Conservation (phyloP, 352 stramenopile genomes). For the Phytophthora podocarpi region DNA sequence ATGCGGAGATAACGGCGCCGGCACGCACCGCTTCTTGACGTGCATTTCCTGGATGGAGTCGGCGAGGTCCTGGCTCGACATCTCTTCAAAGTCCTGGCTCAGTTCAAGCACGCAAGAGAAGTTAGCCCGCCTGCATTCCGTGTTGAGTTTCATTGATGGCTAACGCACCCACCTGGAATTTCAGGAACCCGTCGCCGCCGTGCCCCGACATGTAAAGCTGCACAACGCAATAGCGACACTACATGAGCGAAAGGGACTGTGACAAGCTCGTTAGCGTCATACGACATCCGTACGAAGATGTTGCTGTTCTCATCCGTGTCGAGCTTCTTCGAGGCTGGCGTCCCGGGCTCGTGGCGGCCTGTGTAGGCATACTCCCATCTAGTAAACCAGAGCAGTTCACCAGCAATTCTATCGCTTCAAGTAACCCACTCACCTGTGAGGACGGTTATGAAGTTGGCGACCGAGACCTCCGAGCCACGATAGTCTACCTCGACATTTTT, state of each 20-base stretch:
- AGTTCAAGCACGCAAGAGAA: conserved; percentile 2
- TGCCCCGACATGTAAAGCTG: conserved; percentile 94
- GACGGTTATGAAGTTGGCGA: conserved; percentile 96
- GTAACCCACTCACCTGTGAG: conserved; percentile 66
- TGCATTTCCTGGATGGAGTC: conserved; percentile 95
- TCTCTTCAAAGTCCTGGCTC: conserved; percentile 93
- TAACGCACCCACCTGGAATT: conserved; percentile 90
- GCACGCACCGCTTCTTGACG: conserved; percentile 81
- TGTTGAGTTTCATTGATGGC: conserved; percentile 4
- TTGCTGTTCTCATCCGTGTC: conserved; percentile 90
- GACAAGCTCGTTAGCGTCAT: conserved; percentile 30
- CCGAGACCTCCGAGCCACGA: conserved; percentile 94
- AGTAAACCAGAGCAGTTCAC: too few relatives aligned
- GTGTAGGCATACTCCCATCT: background rate
- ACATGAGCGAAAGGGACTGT: conserved; percentile 33
- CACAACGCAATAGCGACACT: conserved; percentile 7
- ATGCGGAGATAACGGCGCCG: background rate
- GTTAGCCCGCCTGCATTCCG: conserved; percentile 6
- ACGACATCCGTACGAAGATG: conserved; percentile 67
- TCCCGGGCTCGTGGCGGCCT: conserved; percentile 90
- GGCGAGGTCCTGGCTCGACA: conserved; percentile 94
- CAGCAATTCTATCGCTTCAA: background rate
- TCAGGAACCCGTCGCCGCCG: conserved; percentile 97
- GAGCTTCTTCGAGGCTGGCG: conserved; percentile 88
- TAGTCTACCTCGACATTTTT: conserved; percentile 96